Conservation (phyloP, 2,329 filamentous ascomycete genomes). For the Phialemonium atrogriseum region DNA sequence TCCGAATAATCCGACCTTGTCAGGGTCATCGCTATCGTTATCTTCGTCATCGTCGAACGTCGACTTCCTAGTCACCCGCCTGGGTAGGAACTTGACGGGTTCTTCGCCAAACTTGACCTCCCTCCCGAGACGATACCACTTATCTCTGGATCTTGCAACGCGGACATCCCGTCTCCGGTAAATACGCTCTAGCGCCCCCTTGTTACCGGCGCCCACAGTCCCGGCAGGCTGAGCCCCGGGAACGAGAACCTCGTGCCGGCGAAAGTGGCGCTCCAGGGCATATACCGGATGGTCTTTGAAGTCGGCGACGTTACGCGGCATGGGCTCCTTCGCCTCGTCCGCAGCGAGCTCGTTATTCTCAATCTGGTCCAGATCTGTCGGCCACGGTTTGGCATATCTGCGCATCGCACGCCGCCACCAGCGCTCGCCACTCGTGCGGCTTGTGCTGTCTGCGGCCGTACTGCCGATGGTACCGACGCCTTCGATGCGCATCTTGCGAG, state of each 20-base stretch:
- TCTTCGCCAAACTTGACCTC: constrained; percentile 73
- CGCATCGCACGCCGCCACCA: constrained; percentile 49
- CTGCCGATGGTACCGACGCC: constrained; percentile 6
- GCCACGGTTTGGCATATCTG: constrained; percentile 32
- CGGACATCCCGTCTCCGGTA: constrained; percentile 79
- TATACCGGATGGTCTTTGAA: constrained; percentile 82
- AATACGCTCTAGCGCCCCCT: constrained; percentile 61
- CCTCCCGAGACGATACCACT: constrained; percentile 84
- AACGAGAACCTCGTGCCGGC: constrained; percentile 72
- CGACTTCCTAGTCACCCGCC: constrained; percentile 27
- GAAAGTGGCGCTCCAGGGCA: constrained; percentile 77
- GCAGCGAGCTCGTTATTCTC: constrained; percentile 71
- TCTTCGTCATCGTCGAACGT: constrained; percentile 31
- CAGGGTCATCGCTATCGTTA: constrained; percentile 25
- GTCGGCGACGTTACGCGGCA: constrained; percentile 79
- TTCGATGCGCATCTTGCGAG: constrained; percentile 73
- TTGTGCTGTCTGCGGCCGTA: constrained; percentile 12
- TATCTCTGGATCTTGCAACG: constrained; percentile 67
- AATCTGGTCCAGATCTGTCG: constrained; percentile 67
- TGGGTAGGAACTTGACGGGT: constrained; percentile 66
- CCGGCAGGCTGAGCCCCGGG: constrained; percentile 64
- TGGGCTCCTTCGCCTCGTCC: constrained; percentile 66
- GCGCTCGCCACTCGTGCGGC: constrained; percentile 9
- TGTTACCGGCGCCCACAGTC: constrained; percentile 62
- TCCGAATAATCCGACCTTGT: constrained; percentile 19